phyloP scores from a whole-genome alignment of 2,329 filamentous ascomycete species.

The Coniochaeta sp. region DNA sequence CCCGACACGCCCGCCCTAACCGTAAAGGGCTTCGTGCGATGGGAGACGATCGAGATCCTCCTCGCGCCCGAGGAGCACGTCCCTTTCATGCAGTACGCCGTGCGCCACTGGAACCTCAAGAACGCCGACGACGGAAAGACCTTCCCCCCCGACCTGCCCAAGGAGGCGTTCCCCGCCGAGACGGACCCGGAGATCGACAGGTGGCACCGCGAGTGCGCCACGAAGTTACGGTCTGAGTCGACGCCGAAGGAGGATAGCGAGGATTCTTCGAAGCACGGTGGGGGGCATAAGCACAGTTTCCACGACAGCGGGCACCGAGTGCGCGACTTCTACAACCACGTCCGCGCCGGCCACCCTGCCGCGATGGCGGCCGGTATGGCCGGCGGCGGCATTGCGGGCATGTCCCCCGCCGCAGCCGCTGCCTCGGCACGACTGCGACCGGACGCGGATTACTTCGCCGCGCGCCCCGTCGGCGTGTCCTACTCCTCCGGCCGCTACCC shows the following conservation, averaged over 20 bases:
- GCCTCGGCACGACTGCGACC: slow-evolving; percentile 20
- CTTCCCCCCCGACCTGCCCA: slow-evolving; percentile 55
- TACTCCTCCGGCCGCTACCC: slow-evolving; percentile 26
- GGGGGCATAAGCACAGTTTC: slow-evolving; percentile 3
- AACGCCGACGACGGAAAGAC: slow-evolving; percentile 66
- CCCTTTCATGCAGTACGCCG: slow-evolving; percentile 72
- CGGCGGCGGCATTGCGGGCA: not conserved
- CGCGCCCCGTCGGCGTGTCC: slow-evolving; percentile 28
- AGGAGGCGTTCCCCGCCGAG: slow-evolving; percentile 59
- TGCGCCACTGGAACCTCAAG: slow-evolving; percentile 67
- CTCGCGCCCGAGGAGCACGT: slow-evolving; percentile 85
- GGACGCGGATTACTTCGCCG: slow-evolving; percentile 26
- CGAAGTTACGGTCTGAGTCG: slow-evolving; percentile 59
- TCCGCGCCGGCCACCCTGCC: slow-evolving; percentile 15
- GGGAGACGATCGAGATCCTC: slow-evolving; percentile 87
- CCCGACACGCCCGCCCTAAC: slow-evolving; percentile 81
- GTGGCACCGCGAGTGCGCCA: slow-evolving; percentile 78
- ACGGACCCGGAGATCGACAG: slow-evolving; percentile 74
- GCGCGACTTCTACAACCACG: slow-evolving; percentile 22
- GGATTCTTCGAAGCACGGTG: slow-evolving; percentile 4
- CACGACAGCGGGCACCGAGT: slow-evolving; percentile 18
- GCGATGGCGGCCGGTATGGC: slow-evolving; percentile 4
- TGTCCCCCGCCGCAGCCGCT: slow-evolving; percentile 3
- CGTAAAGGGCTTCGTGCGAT: slow-evolving; percentile 77
- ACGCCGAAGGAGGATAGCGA: slow-evolving; percentile 27